Evolutionary conservation across 2,329 filamentous ascomycete species (phyloP).

Genomic region (Colletotrichum coccodes): DNA sequence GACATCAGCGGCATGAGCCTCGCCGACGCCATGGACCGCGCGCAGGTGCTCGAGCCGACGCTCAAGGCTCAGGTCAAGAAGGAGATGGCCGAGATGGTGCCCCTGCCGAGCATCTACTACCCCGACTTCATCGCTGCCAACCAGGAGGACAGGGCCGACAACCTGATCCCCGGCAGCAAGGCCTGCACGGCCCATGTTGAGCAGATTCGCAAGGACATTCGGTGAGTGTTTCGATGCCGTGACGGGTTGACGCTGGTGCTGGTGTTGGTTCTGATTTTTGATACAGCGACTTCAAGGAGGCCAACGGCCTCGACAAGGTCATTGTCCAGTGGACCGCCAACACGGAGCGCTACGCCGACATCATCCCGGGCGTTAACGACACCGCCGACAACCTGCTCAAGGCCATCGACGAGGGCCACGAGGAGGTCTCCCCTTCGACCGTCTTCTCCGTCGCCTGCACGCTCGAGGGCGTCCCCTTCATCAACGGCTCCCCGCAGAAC

Average conservation of each 20-base stretch:
- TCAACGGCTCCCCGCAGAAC: slow-evolving; percentile 99
- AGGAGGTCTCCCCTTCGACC: slow-evolving; percentile 93
- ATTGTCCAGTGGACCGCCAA: slow-evolving; percentile 99
- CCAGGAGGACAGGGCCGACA: slow-evolving; percentile 96
- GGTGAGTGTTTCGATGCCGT: not conserved
- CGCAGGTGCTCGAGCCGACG: slow-evolving; percentile 93
- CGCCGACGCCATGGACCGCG: slow-evolving; percentile 93
- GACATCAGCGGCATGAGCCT: slow-evolving; percentile 94
- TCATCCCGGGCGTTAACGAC: slow-evolving; percentile 91
- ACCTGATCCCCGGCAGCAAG: slow-evolving; percentile 84
- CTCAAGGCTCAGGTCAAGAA: slow-evolving; percentile 91
- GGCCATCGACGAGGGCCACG: slow-evolving; percentile 86
- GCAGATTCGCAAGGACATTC: slow-evolving; percentile 92
- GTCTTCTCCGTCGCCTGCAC: slow-evolving; percentile 96
- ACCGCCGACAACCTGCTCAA: slow-evolving; percentile 93
- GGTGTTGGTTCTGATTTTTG: slow-evolving; percentile 11
- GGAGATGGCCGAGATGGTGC: slow-evolving; percentile 90
- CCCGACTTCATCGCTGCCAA: slow-evolving; percentile 99
- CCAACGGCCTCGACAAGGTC: slow-evolving; percentile 89
- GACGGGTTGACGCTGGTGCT: not conserved
- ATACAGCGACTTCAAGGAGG: slow-evolving; percentile 83
- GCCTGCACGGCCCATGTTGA: slow-evolving; percentile 90
- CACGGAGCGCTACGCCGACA: slow-evolving; percentile 94
- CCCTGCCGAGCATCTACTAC: slow-evolving; percentile 96
- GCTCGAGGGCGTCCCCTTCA: slow-evolving; percentile 90